Conservation (phyloP, 352 stramenopile genomes). For the Pythium monospermum region DNA sequence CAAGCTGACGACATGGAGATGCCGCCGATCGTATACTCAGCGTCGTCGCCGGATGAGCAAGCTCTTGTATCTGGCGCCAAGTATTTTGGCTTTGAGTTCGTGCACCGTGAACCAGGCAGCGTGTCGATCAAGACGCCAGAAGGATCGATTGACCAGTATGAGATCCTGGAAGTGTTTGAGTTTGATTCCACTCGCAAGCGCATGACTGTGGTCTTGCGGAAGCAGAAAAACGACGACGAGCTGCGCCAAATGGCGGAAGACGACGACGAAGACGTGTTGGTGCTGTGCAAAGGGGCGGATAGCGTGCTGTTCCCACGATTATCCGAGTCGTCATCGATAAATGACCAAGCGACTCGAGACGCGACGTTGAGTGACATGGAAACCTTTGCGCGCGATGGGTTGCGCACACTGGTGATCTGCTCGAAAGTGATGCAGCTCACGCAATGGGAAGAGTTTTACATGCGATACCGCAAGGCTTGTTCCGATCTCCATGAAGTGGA, state of each 20-base stretch:
- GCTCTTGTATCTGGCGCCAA: conserved; percentile 83
- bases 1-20: conserved; percentile 39
- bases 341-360: conserved; percentile 34
- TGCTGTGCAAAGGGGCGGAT: conserved; percentile 81
- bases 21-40: conserved; percentile 70
- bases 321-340: conserved; percentile 29
- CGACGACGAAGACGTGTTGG: conserved; percentile 65
- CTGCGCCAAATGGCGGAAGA: conserved; percentile 60
- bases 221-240: conserved; percentile 62
- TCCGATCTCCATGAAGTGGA: conserved; percentile 69
- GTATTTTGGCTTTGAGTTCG: conserved; percentile 83
- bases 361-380: conserved; percentile 67
- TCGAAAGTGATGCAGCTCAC: conserved; percentile 48
- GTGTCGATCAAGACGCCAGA: conserved; percentile 63
- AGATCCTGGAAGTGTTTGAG: conserved; percentile 92
- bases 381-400: conserved; percentile 77
- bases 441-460: conserved; percentile 67
- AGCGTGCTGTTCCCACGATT: conserved; percentile 84
- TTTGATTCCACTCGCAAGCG: conserved; percentile 89
- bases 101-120: conserved; percentile 59
- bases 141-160: conserved; percentile 61
- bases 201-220: conserved; percentile 83
- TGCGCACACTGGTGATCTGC: conserved; percentile 86
- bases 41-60: conserved; percentile 86
- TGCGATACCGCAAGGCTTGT: conserved; percentile 53